Conservation (phyloP, 768 basidiomycete genomes). For the Lentinula sp. region DNA sequence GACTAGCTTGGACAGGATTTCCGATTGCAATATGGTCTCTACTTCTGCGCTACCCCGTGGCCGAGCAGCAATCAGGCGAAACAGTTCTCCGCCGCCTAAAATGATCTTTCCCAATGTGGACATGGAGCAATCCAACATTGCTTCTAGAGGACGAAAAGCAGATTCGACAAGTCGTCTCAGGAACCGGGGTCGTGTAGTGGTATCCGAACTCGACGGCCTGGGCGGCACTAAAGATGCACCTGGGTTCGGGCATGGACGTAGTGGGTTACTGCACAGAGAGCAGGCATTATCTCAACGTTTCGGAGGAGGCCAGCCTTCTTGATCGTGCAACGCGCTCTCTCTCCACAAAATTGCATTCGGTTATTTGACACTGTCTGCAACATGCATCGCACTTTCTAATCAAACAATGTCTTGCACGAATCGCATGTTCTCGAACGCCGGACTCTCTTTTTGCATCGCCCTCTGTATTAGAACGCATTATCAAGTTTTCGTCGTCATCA, state of each 20-base stretch:
- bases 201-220: conserved; percentile 44
- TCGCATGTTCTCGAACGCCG: not conserved
- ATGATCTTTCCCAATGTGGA: conserved; percentile 28
- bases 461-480: not conserved
- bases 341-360: not conserved
- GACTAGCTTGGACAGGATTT: conserved; percentile 33
- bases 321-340: not conserved
- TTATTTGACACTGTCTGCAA: not conserved
- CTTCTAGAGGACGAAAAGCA: not conserved
- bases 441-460: conserved; percentile 4
- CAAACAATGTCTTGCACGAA: not conserved
- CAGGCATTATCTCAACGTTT: conserved; percentile 13
- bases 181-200: conserved; percentile 48
- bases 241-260: conserved; percentile 59
- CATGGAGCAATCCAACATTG: conserved; percentile 6
- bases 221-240: conserved; percentile 42
- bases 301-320: not conserved
- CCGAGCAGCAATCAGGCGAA: conserved; percentile 31
- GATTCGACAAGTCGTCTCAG: conserved; percentile 7
- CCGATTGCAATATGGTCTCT: conserved; percentile 35
- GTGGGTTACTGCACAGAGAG: conserved; percentile 49
- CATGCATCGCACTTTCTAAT: not conserved
- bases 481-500: conserved; percentile 1
- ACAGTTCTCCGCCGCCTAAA: conserved; percentile 51
- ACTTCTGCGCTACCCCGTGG: conserved; percentile 35